Percentiles rank a stretch among this genome's conserved stretches.
Evolutionary conservation across 306 rosid species (phyloP).

Genomic region (Adenanthera pavonina): DNA sequence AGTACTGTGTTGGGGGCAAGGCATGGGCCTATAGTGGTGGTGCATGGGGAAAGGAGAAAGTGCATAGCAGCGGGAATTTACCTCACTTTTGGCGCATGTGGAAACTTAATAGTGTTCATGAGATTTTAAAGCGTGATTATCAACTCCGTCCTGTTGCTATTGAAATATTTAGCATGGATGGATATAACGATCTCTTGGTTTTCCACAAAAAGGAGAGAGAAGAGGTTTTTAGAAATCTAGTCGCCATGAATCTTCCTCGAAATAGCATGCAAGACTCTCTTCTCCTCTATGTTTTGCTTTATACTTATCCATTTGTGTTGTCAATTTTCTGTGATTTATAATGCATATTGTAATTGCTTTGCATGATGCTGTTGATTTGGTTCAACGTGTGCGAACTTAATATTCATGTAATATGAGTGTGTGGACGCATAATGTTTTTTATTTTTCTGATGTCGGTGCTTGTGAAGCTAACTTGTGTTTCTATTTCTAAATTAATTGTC

Average conservation of each 20-base stretch:
- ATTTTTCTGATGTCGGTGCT: slow-evolving; percentile 2
- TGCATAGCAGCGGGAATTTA: slow-evolving; percentile 77
- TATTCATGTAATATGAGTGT: slow-evolving; percentile 7
- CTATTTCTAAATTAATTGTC: slow-evolving; percentile 13
- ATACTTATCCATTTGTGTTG: slow-evolving; percentile 21
- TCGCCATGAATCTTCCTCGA: slow-evolving; percentile 97
- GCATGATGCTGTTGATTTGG: slow-evolving; percentile 21
- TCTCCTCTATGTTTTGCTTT: slow-evolving; percentile 31
- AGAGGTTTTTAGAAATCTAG: slow-evolving; percentile 88
- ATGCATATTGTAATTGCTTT: slow-evolving; percentile 2
- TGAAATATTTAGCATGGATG: slow-evolving; percentile 99
- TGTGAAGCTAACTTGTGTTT: background rate
- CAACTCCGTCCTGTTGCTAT: slow-evolving; percentile 99
- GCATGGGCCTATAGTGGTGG: slow-evolving; percentile 99
- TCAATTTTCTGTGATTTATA: slow-evolving; percentile 14
- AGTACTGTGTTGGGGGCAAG: slow-evolving; percentile 88
- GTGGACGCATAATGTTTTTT: background rate
- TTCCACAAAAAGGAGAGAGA: slow-evolving; percentile 99
- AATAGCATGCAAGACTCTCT: slow-evolving; percentile 82
- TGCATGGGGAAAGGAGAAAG: slow-evolving; percentile 99
- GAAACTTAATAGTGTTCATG: slow-evolving; percentile 98
- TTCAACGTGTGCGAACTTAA: slow-evolving; percentile 30
- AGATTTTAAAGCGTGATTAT: slow-evolving; percentile 98
- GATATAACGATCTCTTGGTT: slow-evolving; percentile 96
- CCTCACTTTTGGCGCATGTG: slow-evolving; percentile 98